Evolutionary conservation across 2,329 filamentous ascomycete species (phyloP), one percentile per base, ranked within the genome.

Genomic region (Ampelomyces quisqualis): DNA sequence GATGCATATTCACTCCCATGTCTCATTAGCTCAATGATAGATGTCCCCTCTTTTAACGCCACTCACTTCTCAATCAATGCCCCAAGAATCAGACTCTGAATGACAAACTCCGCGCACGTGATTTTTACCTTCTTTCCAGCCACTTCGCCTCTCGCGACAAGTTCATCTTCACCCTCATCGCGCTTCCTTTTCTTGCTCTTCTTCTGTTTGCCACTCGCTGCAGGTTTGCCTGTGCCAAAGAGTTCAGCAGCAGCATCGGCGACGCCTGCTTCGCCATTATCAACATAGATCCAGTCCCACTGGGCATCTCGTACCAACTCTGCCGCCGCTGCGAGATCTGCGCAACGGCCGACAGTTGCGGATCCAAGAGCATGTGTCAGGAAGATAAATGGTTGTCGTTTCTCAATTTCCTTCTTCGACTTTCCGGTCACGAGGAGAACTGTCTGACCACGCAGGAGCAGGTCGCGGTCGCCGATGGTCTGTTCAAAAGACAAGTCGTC

Each of bases 1-100:
- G n/a, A n/a, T 11, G 15, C 29, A 15, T 8, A 10, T 31, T 14
- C 14, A n/a, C 17, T 8, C 15, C 29, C 8, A 31, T 18, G 7
- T 17, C 8, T 2, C n/a, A n/a, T n/a, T n/a, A n/a, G n/a, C n/a
- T n/a, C n/a, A n/a, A n/a, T n/a, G n/a, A n/a, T n/a, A n/a, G n/a
- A n/a, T n/a, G n/a, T n/a, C n/a, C n/a, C n/a, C n/a, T n/a, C n/a
- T n/a, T n/a, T n/a, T n/a, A n/a, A 31, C 29, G 14, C 34, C 20
- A n/a, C n/a, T 49, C n/a, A 62, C 34, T 81, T 78, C 47, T 88
- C 84, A 37, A 90, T 79, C 53, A 96, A 70, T 46, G 82, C 80
- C 1, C 90, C 91, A 35, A 95, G 67, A 49, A 98, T 96, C 44
- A 97, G 73, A 66, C 90, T 96, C 74, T 98, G 91, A 40, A 95